phyloP scores from a whole-genome alignment of 106 monocot genomes.

The Narthecium ossifragum region DNA sequence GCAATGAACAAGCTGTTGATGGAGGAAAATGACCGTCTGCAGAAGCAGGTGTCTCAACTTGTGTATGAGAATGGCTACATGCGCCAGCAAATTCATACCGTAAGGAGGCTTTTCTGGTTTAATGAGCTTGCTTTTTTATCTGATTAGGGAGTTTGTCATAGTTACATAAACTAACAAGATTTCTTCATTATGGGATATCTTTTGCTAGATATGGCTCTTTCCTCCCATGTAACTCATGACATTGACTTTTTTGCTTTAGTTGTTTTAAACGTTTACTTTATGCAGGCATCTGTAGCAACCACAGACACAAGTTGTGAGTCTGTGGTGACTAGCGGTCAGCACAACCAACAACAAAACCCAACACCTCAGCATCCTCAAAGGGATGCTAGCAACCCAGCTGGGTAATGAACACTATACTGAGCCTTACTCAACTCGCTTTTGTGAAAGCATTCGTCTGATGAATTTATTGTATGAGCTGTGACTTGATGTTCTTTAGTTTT shows the following conservation, averaged over 20 bases:
- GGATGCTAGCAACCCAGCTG: constrained; percentile 84
- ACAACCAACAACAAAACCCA: constrained; percentile 70
- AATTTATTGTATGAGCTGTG: too few species aligned
- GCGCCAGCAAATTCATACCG: constrained; percentile 73
- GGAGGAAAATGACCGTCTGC: constrained; percentile 92
- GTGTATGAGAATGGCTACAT: constrained; percentile 81
- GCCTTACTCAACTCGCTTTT: too few species aligned
- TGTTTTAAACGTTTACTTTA: too few species aligned
- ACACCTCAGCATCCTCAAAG: constrained; percentile 64
- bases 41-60: constrained; percentile 90
- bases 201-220: too few species aligned
- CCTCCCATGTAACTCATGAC: too few species aligned
- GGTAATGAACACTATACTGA: constrained; percentile 66
- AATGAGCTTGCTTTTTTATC: neutral
- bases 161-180: too few species aligned
- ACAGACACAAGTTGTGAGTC: constrained; percentile 86
- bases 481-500: neutral
- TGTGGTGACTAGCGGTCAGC: constrained; percentile 82
- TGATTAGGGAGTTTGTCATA: too few species aligned
- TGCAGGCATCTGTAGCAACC: constrained; percentile 54
- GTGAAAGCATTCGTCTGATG: too few species aligned
- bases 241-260: too few species aligned
- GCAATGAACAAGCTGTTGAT: constrained; percentile 92
- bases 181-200: too few species aligned
- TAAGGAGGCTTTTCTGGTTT: too few species aligned